Evolutionary conservation across 345 rosid species (phyloP).

Genomic region (Angophora floribunda): DNA sequence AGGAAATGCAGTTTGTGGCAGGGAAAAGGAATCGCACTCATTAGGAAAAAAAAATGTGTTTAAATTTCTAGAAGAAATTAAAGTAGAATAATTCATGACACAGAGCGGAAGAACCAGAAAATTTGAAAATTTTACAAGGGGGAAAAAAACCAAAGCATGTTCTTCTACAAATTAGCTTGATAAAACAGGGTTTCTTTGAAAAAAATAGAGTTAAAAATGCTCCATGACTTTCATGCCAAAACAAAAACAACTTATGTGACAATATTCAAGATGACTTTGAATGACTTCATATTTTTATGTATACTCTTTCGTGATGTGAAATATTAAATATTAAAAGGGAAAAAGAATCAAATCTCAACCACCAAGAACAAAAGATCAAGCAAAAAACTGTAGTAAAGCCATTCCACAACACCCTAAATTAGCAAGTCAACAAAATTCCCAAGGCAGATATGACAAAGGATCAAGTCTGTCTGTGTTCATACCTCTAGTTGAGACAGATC

Average conservation of each 20-base stretch:
- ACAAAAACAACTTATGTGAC: neutral
- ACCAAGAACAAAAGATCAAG: neutral
- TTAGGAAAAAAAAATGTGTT: neutral
- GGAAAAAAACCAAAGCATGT: neutral
- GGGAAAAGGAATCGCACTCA: neutral
- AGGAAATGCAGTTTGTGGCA: neutral
- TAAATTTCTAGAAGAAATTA: neutral
- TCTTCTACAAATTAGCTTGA: neutral
- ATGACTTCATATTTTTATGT: neutral
- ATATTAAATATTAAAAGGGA: neutral
- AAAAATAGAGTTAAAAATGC: neutral
- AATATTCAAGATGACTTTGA: neutral
- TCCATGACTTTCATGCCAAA: neutral
- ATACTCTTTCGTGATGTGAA: neutral
- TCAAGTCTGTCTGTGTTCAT: neutral
- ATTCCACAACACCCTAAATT: neutral
- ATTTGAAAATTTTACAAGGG: neutral
- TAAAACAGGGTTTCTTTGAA: neutral
- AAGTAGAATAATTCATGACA: neutral
- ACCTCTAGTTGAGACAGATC: slow-evolving; percentile 83
- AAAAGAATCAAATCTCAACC: neutral
- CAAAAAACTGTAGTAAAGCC: neutral
- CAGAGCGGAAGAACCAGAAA: neutral
- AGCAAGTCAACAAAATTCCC: neutral
- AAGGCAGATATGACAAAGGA: neutral